Evolutionary conservation across 768 basidiomycete genomes (phyloP).

Genomic region (Amanita phalloides): DNA sequence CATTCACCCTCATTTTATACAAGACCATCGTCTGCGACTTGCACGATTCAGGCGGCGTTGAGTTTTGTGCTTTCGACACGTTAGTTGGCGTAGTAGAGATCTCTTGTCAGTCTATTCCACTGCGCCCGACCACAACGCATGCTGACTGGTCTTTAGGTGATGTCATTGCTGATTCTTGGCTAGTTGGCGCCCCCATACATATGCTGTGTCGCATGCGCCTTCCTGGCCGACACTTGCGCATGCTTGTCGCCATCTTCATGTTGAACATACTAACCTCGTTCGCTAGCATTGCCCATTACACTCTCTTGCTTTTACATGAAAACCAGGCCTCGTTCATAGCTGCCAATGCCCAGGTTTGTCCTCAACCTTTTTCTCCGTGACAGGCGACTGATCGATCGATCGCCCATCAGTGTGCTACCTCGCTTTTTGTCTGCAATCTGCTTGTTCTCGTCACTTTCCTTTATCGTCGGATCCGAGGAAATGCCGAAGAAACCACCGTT

Average conservation of each 20-base stretch:
- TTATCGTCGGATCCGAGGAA: constrained; percentile 9
- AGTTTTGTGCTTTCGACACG: neutral
- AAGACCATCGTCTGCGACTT: constrained; percentile 10
- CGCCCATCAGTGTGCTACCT: neutral
- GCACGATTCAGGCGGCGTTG: neutral
- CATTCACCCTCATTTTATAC: constrained; percentile 8
- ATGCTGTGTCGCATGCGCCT: constrained; percentile 15
- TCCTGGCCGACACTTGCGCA: constrained; percentile 8
- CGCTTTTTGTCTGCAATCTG: constrained; percentile 12
- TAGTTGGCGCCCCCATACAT: constrained; percentile 14
- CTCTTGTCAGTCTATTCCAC: neutral
- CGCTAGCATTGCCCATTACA: constrained; percentile 11
- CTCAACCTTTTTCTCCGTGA: too few relatives aligned
- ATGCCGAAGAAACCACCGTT: neutral
- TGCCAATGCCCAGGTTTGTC: constrained; percentile 11
- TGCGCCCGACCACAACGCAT: neutral
- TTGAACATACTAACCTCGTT: constrained; percentile 12
- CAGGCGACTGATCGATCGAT: neutral
- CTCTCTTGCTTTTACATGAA: constrained; percentile 7
- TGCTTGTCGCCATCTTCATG: constrained; percentile 15
- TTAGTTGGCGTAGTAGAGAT: neutral
- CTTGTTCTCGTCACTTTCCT: constrained; percentile 17
- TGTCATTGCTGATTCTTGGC: constrained; percentile 13
- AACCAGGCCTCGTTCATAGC: neutral
- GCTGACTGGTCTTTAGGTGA: constrained; percentile 10